Base-by-base conservation (phyloP, 257 asterid genomes). In the Nicotiana tabacum region DNA sequence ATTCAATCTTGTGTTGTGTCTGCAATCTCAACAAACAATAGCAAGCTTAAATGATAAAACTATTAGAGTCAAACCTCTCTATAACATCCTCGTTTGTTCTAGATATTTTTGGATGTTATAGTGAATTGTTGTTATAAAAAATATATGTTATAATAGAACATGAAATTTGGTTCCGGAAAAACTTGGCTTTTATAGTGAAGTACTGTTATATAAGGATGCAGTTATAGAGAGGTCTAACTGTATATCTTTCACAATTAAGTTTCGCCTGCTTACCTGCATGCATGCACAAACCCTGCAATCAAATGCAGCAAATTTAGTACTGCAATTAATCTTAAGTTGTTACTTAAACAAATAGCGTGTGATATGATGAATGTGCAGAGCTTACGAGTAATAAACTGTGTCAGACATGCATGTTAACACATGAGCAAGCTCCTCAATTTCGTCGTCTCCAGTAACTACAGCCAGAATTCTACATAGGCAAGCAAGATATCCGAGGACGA, bases 231-330 rank as follows among this genome's bases (percentile, higher is more conserved):
- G 2, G 33, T 1, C 33, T 30, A 3, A 32, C 35, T 32, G 4
- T 32, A 32, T 32, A 32, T 32, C 4, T 32, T 32, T 32, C 35
- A 32, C 35, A 32, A 32, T 32, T 32, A 32, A 32, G 35, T 32
- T 32, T 32, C 35, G 35, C 35, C 35, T 32, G 35, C 35, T 32
- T 32, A 86, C 90, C 90, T 89, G 90, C 90, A 89, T 87, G 68
- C 92, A 89, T 16, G 90, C 86, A 81, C 90, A 89, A 66, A 89
- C 90, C 69, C 92, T 88, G 90, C 69, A 69, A 83, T 53, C 61
- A 32, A 77, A 69, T 78, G 68, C 35, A 79, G 35, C 64, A 32
- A 39, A 15, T 66, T 17, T 7, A 65, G 57, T 12, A 65, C 62
- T 46, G 2, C 37, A 48, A 43, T 43, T 7, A 1, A 43, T 51